A percentile compares a stretch with the other conserved stretches of the same genome.
Conservation (phyloP, 2,329 filamentous ascomycete genomes). For the Fusarium sororula region DNA sequence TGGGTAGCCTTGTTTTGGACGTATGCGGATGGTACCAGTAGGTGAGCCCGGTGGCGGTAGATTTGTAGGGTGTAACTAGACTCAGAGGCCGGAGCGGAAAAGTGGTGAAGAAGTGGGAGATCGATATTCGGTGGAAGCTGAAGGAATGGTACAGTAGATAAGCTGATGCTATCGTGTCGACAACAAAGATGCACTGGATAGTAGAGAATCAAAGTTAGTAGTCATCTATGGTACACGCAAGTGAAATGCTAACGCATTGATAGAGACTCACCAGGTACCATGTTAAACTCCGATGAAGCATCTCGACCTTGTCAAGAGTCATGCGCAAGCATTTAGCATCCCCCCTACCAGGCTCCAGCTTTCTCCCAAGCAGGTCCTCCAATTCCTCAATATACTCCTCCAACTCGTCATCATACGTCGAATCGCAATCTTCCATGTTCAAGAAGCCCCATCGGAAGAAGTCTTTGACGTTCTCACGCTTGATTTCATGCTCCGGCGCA, state of each 20-base stretch:
- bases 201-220: neutral
- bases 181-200: constrained; percentile 54
- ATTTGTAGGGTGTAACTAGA: constrained; percentile 55
- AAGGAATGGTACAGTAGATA: constrained; percentile 56
- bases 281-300: constrained; percentile 62
- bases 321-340: constrained; percentile 62
- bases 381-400: constrained; percentile 62
- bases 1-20: constrained; percentile 62
- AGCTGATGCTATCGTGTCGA: constrained; percentile 51
- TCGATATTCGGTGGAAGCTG: constrained; percentile 54
- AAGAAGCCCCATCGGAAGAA: constrained; percentile 70
- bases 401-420: constrained; percentile 61
- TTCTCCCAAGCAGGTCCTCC: constrained; percentile 60
- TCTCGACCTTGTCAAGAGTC: constrained; percentile 66
- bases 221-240: neutral
- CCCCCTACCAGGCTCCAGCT: constrained; percentile 61
- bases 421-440: constrained; percentile 54
- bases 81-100: constrained; percentile 65
- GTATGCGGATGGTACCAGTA: constrained; percentile 71
- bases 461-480: constrained; percentile 67
- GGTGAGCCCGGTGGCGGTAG: constrained; percentile 57
- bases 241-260: neutral
- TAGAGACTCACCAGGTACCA: constrained; percentile 63
- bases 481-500: constrained; percentile 61
- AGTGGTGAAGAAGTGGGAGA: constrained; percentile 50